A percentile compares a stretch with the other conserved stretches of the same genome.
These are phyloP conservation scores for Tillandsia leiboldiana DNA, from an alignment of 176 grass and related monocot genomes.

Conservation along the genomic window DNA sequence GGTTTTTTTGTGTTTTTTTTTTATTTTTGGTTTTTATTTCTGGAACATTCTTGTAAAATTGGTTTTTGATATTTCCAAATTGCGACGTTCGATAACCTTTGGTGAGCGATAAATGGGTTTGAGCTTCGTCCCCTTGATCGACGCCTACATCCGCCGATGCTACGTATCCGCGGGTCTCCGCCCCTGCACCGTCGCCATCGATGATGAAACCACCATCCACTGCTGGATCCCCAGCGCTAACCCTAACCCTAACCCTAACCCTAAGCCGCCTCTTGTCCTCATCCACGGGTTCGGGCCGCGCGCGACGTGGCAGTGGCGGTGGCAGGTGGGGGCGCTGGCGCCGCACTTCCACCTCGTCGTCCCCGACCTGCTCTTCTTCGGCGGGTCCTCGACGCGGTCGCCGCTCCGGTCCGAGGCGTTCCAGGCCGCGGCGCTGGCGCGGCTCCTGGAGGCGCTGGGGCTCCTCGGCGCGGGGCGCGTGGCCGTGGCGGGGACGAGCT, in stretches of 20 bases:
- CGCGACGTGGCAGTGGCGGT: constrained; percentile 70
- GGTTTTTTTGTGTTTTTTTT: too few relatives aligned
- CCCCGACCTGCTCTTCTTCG: constrained; percentile 83
- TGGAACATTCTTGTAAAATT: too few relatives aligned
- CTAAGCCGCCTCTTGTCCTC: constrained; percentile 41
- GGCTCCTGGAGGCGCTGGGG: constrained; percentile 40
- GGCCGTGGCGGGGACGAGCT: constrained; percentile 71
- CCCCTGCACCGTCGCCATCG: constrained; percentile 29
- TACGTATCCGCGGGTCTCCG: constrained; percentile 54
- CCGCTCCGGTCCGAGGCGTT: constrained; percentile 51
- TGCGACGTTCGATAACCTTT: too few relatives aligned
- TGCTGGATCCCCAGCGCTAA: constrained; percentile 56
- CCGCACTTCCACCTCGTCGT: constrained; percentile 55
- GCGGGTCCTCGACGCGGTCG: constrained; percentile 30
- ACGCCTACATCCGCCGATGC: constrained; percentile 30
- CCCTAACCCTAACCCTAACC: constrained; percentile 29
- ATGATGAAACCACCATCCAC: constrained; percentile 45
- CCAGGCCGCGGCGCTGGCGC: constrained; percentile 47
- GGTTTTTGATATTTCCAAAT: too few relatives aligned
- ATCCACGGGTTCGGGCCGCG: constrained; percentile 75
- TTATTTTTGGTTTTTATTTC: too few relatives aligned
- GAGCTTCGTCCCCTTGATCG: constrained; percentile 45
- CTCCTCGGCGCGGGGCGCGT: constrained; percentile 8
- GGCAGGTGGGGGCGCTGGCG: constrained; percentile 47
- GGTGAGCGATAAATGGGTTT: constrained; percentile 1